Evolutionary conservation across 1,139 yeast species (phyloP), one percentile per base, ranked within the genome.

Genomic region (Chernovozyma aurita): DNA sequence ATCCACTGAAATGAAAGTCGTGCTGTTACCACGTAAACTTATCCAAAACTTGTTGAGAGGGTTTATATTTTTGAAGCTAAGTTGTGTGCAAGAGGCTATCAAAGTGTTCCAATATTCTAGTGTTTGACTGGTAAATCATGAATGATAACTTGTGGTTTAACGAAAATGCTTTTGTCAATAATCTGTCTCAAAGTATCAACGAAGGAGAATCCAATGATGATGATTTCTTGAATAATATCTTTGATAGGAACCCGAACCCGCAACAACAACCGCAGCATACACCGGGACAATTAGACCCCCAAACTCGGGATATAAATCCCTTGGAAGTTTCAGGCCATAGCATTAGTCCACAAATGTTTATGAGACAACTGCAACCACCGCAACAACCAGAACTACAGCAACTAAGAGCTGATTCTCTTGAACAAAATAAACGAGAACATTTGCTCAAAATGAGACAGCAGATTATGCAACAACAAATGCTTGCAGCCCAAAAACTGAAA

Each of bases 91-190:
- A n/a, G n/a, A n/a, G n/a, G n/a, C n/a, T n/a, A n/a, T n/a, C n/a
- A n/a, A n/a, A n/a, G n/a, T n/a, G n/a, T n/a, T n/a, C n/a, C n/a
- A n/a, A n/a, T n/a, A n/a, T n/a, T n/a, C n/a, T n/a, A n/a, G n/a
- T n/a, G n/a, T 20, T 9, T 20, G 9, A 20, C 22, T 20, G 9
- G 9, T 6, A 28, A 16, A 18, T 18, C 30, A 68, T 68, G 74
- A 53, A 69, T 14, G 70, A 63, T 35, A 63, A 59, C 49, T 63
- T 61, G 49, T 69, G 74, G 72, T 59, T 67, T 47, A 65, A 66
- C 50, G 73, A 67, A 38, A 57, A 53, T 41, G 70, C 67, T 38
- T 64, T 65, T 41, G 56, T 43, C 47, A 53, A 45, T 33, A 41
- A 44, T 26, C 30, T 33, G 45, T 40, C 37, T 30, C 39, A 38